phyloP scores from a whole-genome alignment of 2,329 filamentous ascomycete genomes.

The Arthrinium phaeospermum region DNA sequence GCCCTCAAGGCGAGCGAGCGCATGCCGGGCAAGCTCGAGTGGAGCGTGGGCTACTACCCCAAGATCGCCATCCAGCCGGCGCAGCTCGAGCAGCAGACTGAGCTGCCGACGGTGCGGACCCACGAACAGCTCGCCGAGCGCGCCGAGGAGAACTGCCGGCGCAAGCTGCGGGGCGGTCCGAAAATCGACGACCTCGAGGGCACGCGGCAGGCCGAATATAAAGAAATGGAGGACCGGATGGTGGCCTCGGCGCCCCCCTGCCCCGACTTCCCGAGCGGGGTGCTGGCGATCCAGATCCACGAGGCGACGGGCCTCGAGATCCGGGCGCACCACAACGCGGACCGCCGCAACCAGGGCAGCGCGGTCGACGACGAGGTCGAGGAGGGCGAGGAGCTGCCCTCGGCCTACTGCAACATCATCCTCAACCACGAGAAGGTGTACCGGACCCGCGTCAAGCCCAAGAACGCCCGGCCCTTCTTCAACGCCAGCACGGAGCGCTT shows the following conservation, averaged over 20 bases:
- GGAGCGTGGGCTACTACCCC: constrained; percentile 20
- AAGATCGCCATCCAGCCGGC: constrained; percentile 12
- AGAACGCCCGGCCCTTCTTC: constrained; percentile 21
- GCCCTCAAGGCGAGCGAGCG: constrained; percentile 11
- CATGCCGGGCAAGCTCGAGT: constrained; percentile 19
- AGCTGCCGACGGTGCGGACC: constrained; percentile 6
- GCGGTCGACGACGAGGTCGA: constrained; percentile 20
- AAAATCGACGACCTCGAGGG: constrained; percentile 18
- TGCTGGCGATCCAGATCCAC: constrained; percentile 19
- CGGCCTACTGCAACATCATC: constrained; percentile 17
- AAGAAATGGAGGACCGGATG: constrained; percentile 20
- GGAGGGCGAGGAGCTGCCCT: constrained; percentile 19
- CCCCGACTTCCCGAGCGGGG: not conserved
- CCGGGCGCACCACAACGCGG: constrained; percentile 20
- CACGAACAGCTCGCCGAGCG: not conserved
- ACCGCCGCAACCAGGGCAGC: not conserved
- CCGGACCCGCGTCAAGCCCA: constrained; percentile 19
- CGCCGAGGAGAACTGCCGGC: constrained; percentile 17
- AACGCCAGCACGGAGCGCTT: constrained; percentile 21
- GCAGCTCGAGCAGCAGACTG: constrained; percentile 11
- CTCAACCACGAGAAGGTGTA: constrained; percentile 19
- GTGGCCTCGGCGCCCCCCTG: constrained; percentile 13
- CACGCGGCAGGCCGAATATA: not conserved
- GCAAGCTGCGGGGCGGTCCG: constrained; percentile 20
- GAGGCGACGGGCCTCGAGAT: constrained; percentile 21